Evolutionary conservation across 331 rosid species (phyloP), one percentile per base, ranked within the genome.

Genomic region (Stylosanthes scabra): DNA sequence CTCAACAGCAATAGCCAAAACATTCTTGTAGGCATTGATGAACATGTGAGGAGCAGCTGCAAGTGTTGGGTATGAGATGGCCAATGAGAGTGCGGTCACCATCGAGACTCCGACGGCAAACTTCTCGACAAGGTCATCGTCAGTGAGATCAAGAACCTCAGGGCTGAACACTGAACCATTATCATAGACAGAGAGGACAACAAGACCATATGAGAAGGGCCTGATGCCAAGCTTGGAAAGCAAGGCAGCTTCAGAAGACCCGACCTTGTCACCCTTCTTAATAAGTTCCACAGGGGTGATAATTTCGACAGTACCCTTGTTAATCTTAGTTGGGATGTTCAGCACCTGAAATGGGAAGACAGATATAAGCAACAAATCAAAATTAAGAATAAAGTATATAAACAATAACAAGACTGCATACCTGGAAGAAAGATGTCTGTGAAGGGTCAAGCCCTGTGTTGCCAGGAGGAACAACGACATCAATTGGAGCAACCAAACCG

Each of bases 371-470:
- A 56, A 4, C 6, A 2, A 1, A 25, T 34, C 9, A 46, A 40
- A 39, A 9, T 9, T n/a, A 14, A 1, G 7, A 34, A 25, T 16
- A 0, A 7, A 9, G 6, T 27, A 37, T 7, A 2, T 66, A 20
- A n/a, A n/a, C 11, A 59, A 29, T 8, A 54, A 2, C 11, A 60
- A 42, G 59, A 50, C 7, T 0, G 10, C 85, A 9, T 8, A 90
- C 98, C 91, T 93, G 98, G 88, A 93, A 93, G 89, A 93, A 93
- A 68, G 98, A 92, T 1, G 98, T 92, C 85, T 92, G 98, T 0
- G 98, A 92, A 8, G 98, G 98, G 37, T 92, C 98, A 2, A 93
- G 92, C 8, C 97, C 94, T 0, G 97, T 93, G 90, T 93, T 93
- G 29, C 98, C 98, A 0, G 97, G 98, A 39, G 98, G 98, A 12